Conservation (phyloP, 306 rosid species). For the Gillenia trifoliata region DNA sequence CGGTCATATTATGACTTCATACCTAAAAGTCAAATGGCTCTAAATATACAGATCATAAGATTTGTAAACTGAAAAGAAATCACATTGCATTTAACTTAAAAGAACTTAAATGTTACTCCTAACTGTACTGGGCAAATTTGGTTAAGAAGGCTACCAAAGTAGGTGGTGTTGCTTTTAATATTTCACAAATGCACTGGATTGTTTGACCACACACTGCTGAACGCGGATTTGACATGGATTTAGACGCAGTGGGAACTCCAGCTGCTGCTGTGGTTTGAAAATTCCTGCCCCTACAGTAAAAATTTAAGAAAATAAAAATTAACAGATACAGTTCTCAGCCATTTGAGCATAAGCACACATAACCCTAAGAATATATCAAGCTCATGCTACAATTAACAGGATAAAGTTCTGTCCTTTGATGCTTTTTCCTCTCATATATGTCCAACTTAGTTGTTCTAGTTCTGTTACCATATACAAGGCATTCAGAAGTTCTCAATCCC, state of each 20-base stretch:
- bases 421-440: too few species aligned
- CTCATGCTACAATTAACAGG: neutral
- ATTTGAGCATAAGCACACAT: neutral
- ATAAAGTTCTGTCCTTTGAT: too few species aligned
- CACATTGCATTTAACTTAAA: neutral
- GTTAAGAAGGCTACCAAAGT: constrained; percentile 76
- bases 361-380: neutral
- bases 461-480: neutral
- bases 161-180: constrained; percentile 82
- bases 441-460: too few species aligned
- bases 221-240: constrained; percentile 34
- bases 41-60: neutral
- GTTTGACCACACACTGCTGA: constrained; percentile 44
- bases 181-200: constrained; percentile 69
- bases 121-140: constrained; percentile 77
- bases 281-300: constrained; percentile 27
- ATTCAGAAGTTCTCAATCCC: neutral
- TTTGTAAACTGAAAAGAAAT: neutral
- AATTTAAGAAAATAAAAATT: neutral
- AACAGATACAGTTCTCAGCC: neutral
- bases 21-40: neutral
- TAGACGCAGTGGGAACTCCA: constrained; percentile 28
- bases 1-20: neutral
- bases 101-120: constrained; percentile 50
- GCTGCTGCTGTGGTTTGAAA: constrained; percentile 24